Evolutionary conservation across 2,329 filamentous ascomycete genomes (phyloP), one percentile per base, ranked within the genome.

Genomic region (Aspergillus ruber): DNA sequence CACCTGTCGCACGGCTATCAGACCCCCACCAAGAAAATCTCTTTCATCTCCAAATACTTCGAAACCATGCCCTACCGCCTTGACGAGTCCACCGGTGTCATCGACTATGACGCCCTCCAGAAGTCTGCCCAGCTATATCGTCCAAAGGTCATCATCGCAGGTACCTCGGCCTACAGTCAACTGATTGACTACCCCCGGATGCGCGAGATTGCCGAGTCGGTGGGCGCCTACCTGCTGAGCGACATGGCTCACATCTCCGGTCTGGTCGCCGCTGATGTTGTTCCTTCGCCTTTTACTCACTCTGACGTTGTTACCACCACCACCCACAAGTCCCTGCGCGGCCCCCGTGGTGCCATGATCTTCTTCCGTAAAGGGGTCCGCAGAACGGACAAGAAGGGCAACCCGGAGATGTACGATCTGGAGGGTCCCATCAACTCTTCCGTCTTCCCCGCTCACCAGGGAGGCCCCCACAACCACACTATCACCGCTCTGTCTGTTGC

Each of bases 181-280:
- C 81, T 95, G 66, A 96, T 98, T 65, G 91, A 98, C 77, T 98
- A 97, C 71, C 83, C 81, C 58, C 88, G 90, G 67, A 96, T 98
- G 89, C 88, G 89, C 68, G 83, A 94, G 78, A 95, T 97, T 64
- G 89, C 90, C 53, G 90, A 97, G 73, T 86, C 84, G 39, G 87
- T 95, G 49, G 90, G 90, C 64, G 90, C 91, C 56, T 98, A 97
- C 75, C 83, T 98, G 45, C 81, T 98, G 55, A 89, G 93, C 56
- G 93, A 98, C 65, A 98, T 98, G 89, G 93, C 93, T 48, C 93
- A 98, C 74, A 97, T 98, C 69, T 97, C 91, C 43, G 93, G 93
- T 64, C 83, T 98, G 43, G 87, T 98, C 55, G 90, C 93, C 44
- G 89, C 90, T 51, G 87, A 85, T 61, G 93, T 96, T 59, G 93